Conservation (phyloP, 2,329 filamentous ascomycete species). For the Aschersonia sp. region DNA sequence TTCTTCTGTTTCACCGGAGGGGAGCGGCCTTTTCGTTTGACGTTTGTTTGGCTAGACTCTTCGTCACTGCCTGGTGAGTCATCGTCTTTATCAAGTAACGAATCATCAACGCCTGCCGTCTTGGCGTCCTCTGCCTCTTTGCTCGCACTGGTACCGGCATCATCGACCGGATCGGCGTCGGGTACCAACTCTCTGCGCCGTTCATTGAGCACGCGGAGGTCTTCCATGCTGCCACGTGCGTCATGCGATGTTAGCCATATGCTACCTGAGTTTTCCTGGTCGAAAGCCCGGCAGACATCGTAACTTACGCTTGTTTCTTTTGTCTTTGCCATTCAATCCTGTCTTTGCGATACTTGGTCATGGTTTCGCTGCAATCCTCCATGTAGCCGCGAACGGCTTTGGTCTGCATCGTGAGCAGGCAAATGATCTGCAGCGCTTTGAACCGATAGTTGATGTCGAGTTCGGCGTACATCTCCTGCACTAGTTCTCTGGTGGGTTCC, state of each 20-base stretch:
- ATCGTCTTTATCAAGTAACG: slow-evolving; percentile 37
- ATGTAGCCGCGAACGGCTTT: slow-evolving; percentile 78
- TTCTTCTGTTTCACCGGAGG: slow-evolving; percentile 55
- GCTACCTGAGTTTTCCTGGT: not conserved
- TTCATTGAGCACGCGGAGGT: slow-evolving; percentile 56
- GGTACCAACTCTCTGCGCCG: slow-evolving; percentile 60
- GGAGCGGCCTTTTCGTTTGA: slow-evolving; percentile 43
- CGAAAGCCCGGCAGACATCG: not conserved
- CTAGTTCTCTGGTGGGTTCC: slow-evolving; percentile 63
- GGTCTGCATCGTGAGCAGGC: slow-evolving; percentile 74
- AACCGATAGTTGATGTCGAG: slow-evolving; percentile 77
- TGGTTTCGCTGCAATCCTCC: slow-evolving; percentile 82
- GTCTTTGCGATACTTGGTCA: slow-evolving; percentile 89
- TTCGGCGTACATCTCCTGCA: slow-evolving; percentile 54
- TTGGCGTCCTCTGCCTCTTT: slow-evolving; percentile 43
- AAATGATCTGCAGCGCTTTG: slow-evolving; percentile 69
- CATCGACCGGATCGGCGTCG: slow-evolving; percentile 55
- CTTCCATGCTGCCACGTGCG: slow-evolving; percentile 41
- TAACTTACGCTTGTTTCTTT: slow-evolving; percentile 48
- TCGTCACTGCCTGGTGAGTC: slow-evolving; percentile 58
- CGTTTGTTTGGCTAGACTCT: slow-evolving; percentile 44
- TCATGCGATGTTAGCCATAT: slow-evolving; percentile 1
- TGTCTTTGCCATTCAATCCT: slow-evolving; percentile 86
- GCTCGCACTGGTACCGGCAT: slow-evolving; percentile 28
- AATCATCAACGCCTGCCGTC: slow-evolving; percentile 50